Conservation (phyloP, 805 yeast genomes). For the Ogataea zsoltii region DNA sequence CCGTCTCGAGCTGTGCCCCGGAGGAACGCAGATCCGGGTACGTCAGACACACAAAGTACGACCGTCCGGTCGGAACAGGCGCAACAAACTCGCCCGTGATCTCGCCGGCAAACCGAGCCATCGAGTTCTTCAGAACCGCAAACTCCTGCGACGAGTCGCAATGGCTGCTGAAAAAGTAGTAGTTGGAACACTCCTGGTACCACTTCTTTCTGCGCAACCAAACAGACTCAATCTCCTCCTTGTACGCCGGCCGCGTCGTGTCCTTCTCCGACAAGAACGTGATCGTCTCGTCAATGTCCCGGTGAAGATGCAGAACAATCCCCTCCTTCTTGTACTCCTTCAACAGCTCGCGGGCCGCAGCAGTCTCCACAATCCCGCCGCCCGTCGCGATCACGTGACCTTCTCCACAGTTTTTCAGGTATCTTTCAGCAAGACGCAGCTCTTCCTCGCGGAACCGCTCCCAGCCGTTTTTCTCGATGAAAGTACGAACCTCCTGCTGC, state of each 20-base stretch:
- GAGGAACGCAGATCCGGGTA: slow-evolving; percentile 55
- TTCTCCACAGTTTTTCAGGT: slow-evolving; percentile 38
- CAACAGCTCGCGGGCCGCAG: slow-evolving; percentile 63
- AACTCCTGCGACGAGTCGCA: slow-evolving; percentile 59
- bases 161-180: slow-evolving; percentile 73
- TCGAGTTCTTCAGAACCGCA: slow-evolving; percentile 54
- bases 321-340: slow-evolving; percentile 52
- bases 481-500: slow-evolving; percentile 55
- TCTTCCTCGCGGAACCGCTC: slow-evolving; percentile 79
- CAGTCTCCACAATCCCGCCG: slow-evolving; percentile 90
- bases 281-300: slow-evolving; percentile 80
- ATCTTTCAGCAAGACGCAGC: slow-evolving; percentile 51
- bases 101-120: slow-evolving; percentile 55
- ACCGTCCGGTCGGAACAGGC: slow-evolving; percentile 46
- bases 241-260: slow-evolving; percentile 84
- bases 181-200: slow-evolving; percentile 81
- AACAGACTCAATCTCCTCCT: slow-evolving; percentile 75
- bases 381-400: slow-evolving; percentile 88
- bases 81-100: slow-evolving; percentile 56
- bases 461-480: slow-evolving; percentile 76
- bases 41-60: slow-evolving; percentile 74
- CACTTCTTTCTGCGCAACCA: slow-evolving; percentile 80
- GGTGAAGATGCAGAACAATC: slow-evolving; percentile 85
- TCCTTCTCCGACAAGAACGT: slow-evolving; percentile 69
- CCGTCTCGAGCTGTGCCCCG: slow-evolving; percentile 47